Evolutionary conservation across 805 yeast genomes (phyloP).

Genomic region (Kuraishia hungarica): DNA sequence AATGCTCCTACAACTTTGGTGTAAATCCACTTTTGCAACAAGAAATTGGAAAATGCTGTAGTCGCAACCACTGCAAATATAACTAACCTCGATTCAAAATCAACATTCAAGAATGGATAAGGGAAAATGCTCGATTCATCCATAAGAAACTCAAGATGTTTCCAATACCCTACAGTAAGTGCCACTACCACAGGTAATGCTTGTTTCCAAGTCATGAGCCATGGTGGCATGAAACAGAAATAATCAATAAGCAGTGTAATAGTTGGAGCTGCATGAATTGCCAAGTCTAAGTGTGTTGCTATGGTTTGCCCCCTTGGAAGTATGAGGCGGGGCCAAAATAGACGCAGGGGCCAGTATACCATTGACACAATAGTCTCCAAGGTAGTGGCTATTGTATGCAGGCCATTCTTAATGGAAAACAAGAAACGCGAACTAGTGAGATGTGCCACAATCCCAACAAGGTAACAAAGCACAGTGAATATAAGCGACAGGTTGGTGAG

Average conservation of each 20-base stretch:
- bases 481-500: constrained; percentile 57
- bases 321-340: constrained; percentile 43
- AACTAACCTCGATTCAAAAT: constrained; percentile 30
- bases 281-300: constrained; percentile 43
- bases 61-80: constrained; percentile 40
- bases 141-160: constrained; percentile 37
- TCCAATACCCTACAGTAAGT: constrained; percentile 44
- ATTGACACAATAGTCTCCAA: constrained; percentile 52
- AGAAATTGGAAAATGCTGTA: constrained; percentile 23
- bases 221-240: constrained; percentile 39
- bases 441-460: constrained; percentile 30
- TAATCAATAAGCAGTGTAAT: constrained; percentile 45
- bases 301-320: constrained; percentile 27
- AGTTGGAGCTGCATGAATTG: constrained; percentile 55
- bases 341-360: constrained; percentile 63
- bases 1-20: constrained; percentile 1
- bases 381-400: constrained; percentile 48
- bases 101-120: constrained; percentile 57
- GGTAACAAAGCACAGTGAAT: constrained; percentile 34
- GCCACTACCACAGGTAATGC: constrained; percentile 31
- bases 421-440: constrained; percentile 14
- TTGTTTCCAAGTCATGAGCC: constrained; percentile 23
- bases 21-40: constrained; percentile 13
- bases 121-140: constrained; percentile 44
- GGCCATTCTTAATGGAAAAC: constrained; percentile 26